Conservation (phyloP, 176 grass and related monocot genomes). For the Aegilops speltoides region DNA sequence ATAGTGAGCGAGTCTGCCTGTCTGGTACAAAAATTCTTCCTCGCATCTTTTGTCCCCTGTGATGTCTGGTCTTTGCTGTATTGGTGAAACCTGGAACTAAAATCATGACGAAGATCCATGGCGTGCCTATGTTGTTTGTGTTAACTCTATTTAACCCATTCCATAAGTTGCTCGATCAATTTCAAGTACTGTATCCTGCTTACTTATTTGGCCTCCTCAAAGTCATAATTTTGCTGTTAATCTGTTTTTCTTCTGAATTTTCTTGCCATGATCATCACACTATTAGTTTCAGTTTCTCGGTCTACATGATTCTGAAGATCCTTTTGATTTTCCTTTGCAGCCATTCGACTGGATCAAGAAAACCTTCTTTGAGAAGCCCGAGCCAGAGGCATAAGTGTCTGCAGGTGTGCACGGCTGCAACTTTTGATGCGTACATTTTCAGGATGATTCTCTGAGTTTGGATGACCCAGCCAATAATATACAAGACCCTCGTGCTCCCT, state of each 20-base stretch:
- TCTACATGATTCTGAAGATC: neutral
- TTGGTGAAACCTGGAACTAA: neutral
- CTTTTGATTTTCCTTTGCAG: slow-evolving; percentile 34
- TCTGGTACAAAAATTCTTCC: neutral
- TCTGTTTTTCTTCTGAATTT: neutral
- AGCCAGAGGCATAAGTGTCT: slow-evolving; percentile 55
- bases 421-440: slow-evolving; percentile 35
- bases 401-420: neutral
- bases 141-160: neutral
- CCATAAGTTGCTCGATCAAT: neutral
- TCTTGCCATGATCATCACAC: neutral
- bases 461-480: slow-evolving; percentile 51
- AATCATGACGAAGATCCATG: neutral
- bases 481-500: slow-evolving; percentile 24
- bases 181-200: neutral
- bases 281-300: neutral
- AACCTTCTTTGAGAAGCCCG: slow-evolving; percentile 70
- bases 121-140: neutral
- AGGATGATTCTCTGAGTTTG: slow-evolving; percentile 34
- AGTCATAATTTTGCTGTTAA: neutral
- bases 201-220: neutral
- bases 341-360: slow-evolving; percentile 88
- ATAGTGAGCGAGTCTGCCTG: too few relatives aligned
- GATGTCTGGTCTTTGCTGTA: too few relatives aligned
- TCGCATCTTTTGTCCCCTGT: neutral